phyloP scores from a whole-genome alignment of 331 rosid species.

The Malus hybrid region DNA sequence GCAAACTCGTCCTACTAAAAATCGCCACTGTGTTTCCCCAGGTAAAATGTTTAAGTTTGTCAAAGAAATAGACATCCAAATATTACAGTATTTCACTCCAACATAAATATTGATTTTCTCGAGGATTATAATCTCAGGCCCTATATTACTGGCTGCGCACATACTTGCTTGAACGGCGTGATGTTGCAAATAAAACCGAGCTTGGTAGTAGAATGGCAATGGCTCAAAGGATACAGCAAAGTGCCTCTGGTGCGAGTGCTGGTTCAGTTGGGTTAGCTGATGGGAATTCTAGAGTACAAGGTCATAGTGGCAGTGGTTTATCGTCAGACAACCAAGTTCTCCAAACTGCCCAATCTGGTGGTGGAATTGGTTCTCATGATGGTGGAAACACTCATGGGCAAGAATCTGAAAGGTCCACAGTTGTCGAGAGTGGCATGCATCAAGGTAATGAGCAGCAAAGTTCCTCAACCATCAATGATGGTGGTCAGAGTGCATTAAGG shows the following conservation, averaged over 20 bases:
- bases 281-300: constrained; percentile 47
- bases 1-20: constrained; percentile 91
- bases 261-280: constrained; percentile 55
- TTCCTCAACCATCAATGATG: constrained; percentile 67
- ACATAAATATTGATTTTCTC: constrained; percentile 18
- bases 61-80: background rate
- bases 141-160: constrained; percentile 98
- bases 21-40: constrained; percentile 86
- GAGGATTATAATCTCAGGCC: constrained; percentile 48
- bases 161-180: constrained; percentile 91
- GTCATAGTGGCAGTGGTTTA: constrained; percentile 51
- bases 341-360: constrained; percentile 66
- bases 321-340: constrained; percentile 69
- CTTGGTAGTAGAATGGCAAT: constrained; percentile 64
- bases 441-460: constrained; percentile 84
- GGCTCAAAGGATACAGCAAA: constrained; percentile 92
- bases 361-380: constrained; percentile 84
- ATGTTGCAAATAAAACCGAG: constrained; percentile 96
- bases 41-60: constrained; percentile 33
- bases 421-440: constrained; percentile 69
- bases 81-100: background rate
- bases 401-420: constrained; percentile 87
- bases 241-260: constrained; percentile 45
- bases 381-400: constrained; percentile 87
- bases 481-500: constrained; percentile 76